phyloP scores from a whole-genome alignment of 2,329 filamentous ascomycete genomes.

The Epichloe elymi region DNA sequence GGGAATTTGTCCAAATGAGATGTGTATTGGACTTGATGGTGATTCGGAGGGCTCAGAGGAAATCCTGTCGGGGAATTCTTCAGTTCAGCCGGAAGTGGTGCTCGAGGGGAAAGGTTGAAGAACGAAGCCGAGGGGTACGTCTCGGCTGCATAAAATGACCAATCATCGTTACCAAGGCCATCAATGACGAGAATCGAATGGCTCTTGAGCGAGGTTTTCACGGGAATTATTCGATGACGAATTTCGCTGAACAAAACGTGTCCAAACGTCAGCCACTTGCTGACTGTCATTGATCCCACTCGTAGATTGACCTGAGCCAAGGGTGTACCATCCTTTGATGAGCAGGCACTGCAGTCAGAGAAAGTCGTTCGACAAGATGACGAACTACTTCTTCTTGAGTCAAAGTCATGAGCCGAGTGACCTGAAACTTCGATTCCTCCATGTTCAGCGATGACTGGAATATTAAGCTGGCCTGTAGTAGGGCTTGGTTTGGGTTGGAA shows the following conservation, averaged over 20 bases:
- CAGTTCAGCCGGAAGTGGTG: conserved; percentile 34
- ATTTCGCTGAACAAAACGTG: conserved; percentile 73
- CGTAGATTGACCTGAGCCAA: conserved; percentile 62
- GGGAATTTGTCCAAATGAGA: conserved; percentile 55
- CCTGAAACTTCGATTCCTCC: neutral
- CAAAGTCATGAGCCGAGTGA: neutral
- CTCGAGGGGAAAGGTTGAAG: conserved; percentile 57
- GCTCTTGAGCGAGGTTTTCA: conserved; percentile 24
- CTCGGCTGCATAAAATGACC: conserved; percentile 69
- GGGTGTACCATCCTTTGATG: conserved; percentile 46
- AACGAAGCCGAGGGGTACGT: conserved; percentile 64
- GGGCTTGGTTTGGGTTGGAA: conserved; percentile 30
- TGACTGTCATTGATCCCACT: conserved; percentile 70
- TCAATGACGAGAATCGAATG: conserved; percentile 65
- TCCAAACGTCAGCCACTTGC: conserved; percentile 78
- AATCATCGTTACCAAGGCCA: conserved; percentile 75
- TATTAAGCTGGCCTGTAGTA: conserved; percentile 13
- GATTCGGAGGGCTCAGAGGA: conserved; percentile 50
- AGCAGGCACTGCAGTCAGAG: conserved; percentile 32
- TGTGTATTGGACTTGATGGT: conserved; percentile 59
- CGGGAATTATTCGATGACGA: conserved; percentile 51
- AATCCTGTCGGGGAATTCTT: conserved; percentile 30
- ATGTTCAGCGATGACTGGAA: neutral
- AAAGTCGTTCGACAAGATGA: conserved; percentile 21
- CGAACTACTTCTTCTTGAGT: conserved; percentile 18